Evolutionary conservation across 768 basidiomycete species (phyloP).

Genomic region (Pisolithus albus): DNA sequence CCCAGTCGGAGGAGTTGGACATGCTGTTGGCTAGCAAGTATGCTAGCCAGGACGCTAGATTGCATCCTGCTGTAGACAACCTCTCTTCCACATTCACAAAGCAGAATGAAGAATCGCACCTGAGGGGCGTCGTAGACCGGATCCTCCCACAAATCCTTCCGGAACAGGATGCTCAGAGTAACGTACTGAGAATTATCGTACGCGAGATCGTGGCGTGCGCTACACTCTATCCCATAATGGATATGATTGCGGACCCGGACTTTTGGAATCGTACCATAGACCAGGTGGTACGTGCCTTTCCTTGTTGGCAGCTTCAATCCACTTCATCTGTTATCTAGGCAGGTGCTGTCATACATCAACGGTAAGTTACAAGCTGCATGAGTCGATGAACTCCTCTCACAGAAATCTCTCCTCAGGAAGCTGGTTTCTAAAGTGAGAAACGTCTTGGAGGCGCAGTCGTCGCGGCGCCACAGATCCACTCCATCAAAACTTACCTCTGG

Average conservation of each 20-base stretch:
- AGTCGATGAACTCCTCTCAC: background rate
- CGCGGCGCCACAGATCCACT: conserved; percentile 41
- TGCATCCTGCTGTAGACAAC: conserved; percentile 85
- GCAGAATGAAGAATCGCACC: conserved; percentile 84
- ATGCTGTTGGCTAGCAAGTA: conserved; percentile 80
- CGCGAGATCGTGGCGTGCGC: conserved; percentile 80
- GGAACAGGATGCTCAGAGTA: conserved; percentile 64
- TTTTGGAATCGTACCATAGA: conserved; percentile 95
- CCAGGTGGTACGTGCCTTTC: conserved; percentile 63
- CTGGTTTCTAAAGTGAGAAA: conserved; percentile 84
- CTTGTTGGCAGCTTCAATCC: conserved; percentile 1
- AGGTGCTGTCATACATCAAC: conserved; percentile 65
- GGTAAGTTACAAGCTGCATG: conserved; percentile 32
- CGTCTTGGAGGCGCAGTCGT: conserved; percentile 74
- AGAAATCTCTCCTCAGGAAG: conserved; percentile 40
- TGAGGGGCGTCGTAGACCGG: conserved; percentile 62
- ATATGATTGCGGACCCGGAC: conserved; percentile 92
- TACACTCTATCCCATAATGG: conserved; percentile 80
- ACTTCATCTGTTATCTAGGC: conserved; percentile 33
- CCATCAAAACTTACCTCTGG: conserved; percentile 40
- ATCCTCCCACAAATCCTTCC: conserved; percentile 72
- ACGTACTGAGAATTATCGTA: conserved; percentile 62
- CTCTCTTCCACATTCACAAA: conserved; percentile 83
- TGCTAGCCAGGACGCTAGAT: conserved; percentile 51
- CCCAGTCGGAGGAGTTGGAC: conserved; percentile 87